phyloP scores from a whole-genome alignment of 2,329 filamentous ascomycete genomes.

The Sporothrix phasma region DNA sequence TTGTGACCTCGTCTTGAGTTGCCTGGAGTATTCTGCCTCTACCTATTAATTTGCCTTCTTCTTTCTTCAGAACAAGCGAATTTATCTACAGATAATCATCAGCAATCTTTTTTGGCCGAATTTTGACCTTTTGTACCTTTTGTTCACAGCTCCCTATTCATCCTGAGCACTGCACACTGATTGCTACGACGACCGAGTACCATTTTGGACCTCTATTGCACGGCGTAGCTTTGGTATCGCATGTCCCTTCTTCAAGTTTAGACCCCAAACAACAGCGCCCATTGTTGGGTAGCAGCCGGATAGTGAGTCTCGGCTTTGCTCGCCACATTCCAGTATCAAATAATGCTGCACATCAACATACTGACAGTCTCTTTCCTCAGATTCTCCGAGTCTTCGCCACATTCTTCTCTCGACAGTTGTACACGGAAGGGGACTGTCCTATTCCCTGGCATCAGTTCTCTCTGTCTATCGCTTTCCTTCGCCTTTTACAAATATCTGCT shows the following conservation, averaged over 20 bases:
- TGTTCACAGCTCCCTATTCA: neutral
- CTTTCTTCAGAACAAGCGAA: neutral
- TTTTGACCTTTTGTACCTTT: neutral
- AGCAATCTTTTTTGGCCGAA: neutral
- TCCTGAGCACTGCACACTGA: too few relatives aligned
- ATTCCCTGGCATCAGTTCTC: too few relatives aligned
- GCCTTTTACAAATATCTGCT: neutral
- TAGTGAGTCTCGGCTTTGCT: neutral
- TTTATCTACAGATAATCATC: neutral
- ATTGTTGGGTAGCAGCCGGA: neutral
- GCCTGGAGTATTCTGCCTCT: neutral
- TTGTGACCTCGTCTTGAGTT: neutral
- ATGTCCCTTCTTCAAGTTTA: neutral
- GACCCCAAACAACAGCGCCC: neutral
- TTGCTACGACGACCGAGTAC: neutral
- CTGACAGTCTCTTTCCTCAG: neutral
- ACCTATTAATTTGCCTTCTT: neutral
- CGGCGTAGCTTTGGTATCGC: neutral
- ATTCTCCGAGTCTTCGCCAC: neutral
- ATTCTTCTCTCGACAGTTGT: neutral
- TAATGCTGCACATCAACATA: neutral
- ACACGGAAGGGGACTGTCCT: too few relatives aligned
- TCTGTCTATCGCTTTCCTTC: neutral
- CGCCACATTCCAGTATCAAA: slow-evolving; percentile 2
- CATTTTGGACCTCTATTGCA: neutral